phyloP scores from a whole-genome alignment of 768 basidiomycete genomes.

The Suillus tomentosus region DNA sequence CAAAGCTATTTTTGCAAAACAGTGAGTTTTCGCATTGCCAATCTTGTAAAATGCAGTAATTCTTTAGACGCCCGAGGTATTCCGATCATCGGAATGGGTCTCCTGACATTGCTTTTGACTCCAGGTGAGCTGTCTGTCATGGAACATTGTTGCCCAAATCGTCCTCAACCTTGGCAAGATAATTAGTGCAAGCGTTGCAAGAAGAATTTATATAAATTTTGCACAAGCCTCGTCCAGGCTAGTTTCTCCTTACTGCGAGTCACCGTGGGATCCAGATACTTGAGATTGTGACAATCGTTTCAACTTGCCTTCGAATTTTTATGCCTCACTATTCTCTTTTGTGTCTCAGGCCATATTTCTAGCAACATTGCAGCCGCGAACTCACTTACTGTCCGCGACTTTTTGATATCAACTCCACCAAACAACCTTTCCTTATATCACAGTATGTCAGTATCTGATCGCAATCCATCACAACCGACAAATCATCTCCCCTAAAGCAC shows the following conservation, averaged over 20 bases:
- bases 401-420: neutral
- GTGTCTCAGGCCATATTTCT: neutral
- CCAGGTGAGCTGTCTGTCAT: neutral
- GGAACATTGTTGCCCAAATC: neutral
- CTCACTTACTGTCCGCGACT: neutral
- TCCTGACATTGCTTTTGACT: neutral
- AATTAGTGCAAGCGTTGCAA: neutral
- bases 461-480: neutral
- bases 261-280: neutral
- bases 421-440: neutral
- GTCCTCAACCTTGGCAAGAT: neutral
- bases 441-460: neutral
- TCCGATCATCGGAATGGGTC: neutral
- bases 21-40: conserved; percentile 1
- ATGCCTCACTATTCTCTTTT: neutral
- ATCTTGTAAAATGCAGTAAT: neutral
- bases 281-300: neutral
- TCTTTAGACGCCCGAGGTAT: neutral
- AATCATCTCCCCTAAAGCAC: neutral
- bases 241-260: neutral
- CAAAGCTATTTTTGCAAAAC: neutral
- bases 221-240: neutral
- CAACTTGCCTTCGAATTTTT: neutral
- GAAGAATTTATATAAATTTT: neutral
- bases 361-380: neutral